Evolutionary conservation across 345 rosid species (phyloP).

Genomic region (Rhodamnia rubescens): DNA sequence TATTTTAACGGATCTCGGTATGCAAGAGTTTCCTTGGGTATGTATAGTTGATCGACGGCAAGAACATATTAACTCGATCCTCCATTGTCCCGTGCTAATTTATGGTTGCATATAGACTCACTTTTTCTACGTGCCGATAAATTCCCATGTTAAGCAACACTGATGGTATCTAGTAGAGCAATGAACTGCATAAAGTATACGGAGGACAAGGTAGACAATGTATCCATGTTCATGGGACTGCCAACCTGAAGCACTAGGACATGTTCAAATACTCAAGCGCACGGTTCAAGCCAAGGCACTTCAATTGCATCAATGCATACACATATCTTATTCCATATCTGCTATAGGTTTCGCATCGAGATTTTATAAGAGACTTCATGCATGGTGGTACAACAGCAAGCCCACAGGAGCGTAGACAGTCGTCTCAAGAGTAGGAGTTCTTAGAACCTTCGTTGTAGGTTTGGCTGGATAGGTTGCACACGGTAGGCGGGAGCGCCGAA

Average conservation of each 20-base stretch:
- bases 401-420: not conserved
- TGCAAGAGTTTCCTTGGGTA: fast-evolving
- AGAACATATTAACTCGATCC: not conserved
- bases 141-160: not conserved
- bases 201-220: not conserved
- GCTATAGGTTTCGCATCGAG: not conserved
- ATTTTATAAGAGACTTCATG: not conserved
- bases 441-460: not conserved
- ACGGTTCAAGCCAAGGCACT: not conserved
- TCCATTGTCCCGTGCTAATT: not conserved
- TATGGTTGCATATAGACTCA: not conserved
- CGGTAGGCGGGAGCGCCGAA: not conserved
- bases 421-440: not conserved
- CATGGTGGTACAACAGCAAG: not conserved
- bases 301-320: not conserved
- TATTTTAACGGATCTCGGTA: not conserved
- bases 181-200: not conserved
- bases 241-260: not conserved
- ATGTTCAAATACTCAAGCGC: not conserved
- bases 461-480: conserved; percentile 1
- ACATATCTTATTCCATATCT: not conserved
- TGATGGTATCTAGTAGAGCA: not conserved
- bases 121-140: not conserved
- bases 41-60: not conserved
- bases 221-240: not conserved